phyloP scores from a whole-genome alignment of 176 grass and related monocot species.

The Leersia perrieri region DNA sequence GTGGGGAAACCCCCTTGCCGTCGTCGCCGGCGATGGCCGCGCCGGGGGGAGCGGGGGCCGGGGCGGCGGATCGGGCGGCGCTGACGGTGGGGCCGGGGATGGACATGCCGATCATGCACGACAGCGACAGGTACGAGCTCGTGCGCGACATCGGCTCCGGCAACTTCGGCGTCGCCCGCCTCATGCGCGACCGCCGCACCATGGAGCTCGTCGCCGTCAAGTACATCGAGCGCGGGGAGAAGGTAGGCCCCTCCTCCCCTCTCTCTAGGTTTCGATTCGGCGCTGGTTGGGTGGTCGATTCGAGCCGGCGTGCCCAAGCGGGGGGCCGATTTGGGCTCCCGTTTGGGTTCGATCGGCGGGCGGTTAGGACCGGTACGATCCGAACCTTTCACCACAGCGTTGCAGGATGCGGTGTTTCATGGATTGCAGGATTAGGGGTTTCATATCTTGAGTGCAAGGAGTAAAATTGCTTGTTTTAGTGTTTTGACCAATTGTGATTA shows the following conservation, averaged over 20 bases:
- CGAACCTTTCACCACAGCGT: not conserved
- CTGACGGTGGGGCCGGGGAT: constrained; percentile 81
- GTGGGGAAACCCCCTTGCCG: not conserved
- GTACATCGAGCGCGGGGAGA: constrained; percentile 93
- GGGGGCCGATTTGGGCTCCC: not conserved
- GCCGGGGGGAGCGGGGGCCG: constrained; percentile 6
- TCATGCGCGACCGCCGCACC: constrained; percentile 86
- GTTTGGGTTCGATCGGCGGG: constrained; percentile 8
- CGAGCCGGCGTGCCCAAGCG: not conserved
- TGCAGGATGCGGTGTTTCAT: not conserved
- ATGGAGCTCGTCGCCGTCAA: constrained; percentile 87
- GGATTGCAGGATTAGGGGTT: not conserved
- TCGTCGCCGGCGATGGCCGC: constrained; percentile 39
- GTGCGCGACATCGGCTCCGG: constrained; percentile 87
- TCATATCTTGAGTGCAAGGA: not conserved
- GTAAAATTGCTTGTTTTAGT: not conserved
- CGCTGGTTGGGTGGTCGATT: constrained; percentile 13
- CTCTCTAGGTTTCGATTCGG: not conserved
- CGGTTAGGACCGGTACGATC: constrained; percentile 12
- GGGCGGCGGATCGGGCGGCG: constrained; percentile 65
- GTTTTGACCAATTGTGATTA: not conserved
- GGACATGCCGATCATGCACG: constrained; percentile 97
- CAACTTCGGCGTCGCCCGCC: constrained; percentile 84
- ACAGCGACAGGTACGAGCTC: constrained; percentile 86
- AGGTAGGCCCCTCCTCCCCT: constrained; percentile 31